These are phyloP conservation scores for Ramichloridium luteum DNA, from an alignment of 2,329 filamentous ascomycete species.

Conservation along the genomic window DNA sequence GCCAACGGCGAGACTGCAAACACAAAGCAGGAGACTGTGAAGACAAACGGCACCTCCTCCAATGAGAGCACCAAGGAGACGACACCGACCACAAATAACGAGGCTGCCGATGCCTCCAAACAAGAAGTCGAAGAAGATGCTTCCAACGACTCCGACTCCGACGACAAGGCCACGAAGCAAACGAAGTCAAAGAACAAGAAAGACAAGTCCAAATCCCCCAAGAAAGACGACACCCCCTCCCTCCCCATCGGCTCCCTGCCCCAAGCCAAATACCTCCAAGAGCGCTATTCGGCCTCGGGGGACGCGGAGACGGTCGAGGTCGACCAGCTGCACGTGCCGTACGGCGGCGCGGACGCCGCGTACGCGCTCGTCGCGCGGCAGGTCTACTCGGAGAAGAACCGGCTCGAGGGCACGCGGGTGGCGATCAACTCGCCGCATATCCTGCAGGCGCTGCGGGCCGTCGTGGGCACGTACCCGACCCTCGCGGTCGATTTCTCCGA, in stretches of 20 bases:
- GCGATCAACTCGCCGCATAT: slow-evolving; percentile 24
- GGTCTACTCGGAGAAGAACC: slow-evolving; percentile 14
- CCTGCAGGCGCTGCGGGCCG: slow-evolving; percentile 36
- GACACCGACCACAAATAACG: no score
- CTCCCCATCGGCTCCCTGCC: background rate
- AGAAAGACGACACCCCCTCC: background rate
- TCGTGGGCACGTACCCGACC: slow-evolving; percentile 38
- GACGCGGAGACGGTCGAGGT: slow-evolving; percentile 1
- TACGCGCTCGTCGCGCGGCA: slow-evolving; percentile 17
- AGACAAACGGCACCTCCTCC: no score
- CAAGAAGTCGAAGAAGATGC: no score
- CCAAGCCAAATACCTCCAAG: background rate
- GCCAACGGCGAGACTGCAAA: no score
- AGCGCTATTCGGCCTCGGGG: background rate
- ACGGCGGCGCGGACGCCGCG: background rate
- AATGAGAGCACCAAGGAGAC: no score
- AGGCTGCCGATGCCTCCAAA: no score
- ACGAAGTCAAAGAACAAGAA: no score
- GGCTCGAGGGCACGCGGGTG: slow-evolving; percentile 14
- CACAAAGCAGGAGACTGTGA: no score
- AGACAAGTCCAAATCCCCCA: no score
- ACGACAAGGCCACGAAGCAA: no score
- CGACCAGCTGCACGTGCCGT: background rate
- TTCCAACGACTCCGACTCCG: no score
- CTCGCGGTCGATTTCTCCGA: slow-evolving; percentile 22